phyloP scores from a whole-genome alignment of 495 filamentous ascomycete genomes.

The Aspergillus nidulans region DNA sequence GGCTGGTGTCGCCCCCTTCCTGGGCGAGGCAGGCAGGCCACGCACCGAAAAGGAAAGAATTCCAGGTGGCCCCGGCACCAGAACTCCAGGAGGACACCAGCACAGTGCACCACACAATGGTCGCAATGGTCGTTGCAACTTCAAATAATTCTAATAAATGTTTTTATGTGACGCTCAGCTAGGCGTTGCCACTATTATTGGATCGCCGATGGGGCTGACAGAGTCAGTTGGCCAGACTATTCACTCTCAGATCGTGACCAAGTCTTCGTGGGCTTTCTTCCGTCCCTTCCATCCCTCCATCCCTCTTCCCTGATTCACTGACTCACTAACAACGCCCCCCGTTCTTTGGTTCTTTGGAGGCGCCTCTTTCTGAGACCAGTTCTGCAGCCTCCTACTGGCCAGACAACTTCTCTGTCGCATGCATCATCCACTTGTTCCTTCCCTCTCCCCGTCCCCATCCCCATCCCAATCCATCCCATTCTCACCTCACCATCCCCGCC shows the following conservation, averaged over 20 bases:
- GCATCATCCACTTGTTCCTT: constrained; percentile 44
- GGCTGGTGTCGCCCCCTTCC: constrained; percentile 12
- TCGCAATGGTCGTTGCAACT: constrained; percentile 35
- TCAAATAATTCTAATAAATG: too few species aligned
- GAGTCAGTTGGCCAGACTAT: constrained; percentile 15
- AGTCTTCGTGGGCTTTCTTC: constrained; percentile 5
- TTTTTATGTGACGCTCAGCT: constrained; percentile 34
- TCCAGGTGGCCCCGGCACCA: constrained; percentile 13
- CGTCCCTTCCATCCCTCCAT: constrained; percentile 1
- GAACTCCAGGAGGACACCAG: neutral
- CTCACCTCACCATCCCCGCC: constrained; percentile 15
- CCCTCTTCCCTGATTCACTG: neutral
- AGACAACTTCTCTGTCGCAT: constrained; percentile 24
- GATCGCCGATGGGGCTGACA: constrained; percentile 37
- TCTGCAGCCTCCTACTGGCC: constrained; percentile 16
- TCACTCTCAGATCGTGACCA: constrained; percentile 4
- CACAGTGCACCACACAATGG: constrained; percentile 17
- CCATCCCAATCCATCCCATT: constrained; percentile 1
- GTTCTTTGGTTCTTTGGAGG: constrained; percentile 10
- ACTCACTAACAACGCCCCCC: constrained; percentile 3
- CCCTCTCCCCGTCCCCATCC: constrained; percentile 15
- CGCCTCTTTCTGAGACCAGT: constrained; percentile 15
- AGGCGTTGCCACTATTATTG: constrained; percentile 37
- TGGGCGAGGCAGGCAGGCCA: too few species aligned
- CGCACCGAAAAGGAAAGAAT: constrained; percentile 12